These are phyloP conservation scores for Bacidia gigantensis DNA, from an alignment of 495 filamentous ascomycete genomes.

Conservation along the genomic window DNA sequence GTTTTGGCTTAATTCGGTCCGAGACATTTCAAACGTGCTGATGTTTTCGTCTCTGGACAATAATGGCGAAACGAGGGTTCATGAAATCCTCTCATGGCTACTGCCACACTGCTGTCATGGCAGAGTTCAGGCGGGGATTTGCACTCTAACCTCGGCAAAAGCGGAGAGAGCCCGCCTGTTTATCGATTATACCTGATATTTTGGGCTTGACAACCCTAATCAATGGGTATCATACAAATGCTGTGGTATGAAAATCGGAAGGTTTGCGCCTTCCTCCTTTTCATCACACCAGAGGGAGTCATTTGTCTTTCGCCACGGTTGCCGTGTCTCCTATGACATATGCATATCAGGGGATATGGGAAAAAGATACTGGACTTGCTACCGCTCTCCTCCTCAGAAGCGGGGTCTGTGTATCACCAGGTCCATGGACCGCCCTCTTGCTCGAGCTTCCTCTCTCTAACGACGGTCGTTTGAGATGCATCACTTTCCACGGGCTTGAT, in stretches of 20 bases:
- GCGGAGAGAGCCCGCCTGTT: background rate
- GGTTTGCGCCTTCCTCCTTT: too few species aligned
- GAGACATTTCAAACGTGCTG: conserved; percentile 11
- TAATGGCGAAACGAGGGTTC: too few species aligned
- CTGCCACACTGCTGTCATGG: too few species aligned
- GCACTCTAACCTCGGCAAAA: background rate
- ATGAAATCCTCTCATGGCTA: too few species aligned
- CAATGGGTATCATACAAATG: background rate
- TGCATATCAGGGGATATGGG: too few species aligned
- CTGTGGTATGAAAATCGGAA: background rate
- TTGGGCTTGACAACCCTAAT: too few species aligned
- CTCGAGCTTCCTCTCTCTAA: background rate
- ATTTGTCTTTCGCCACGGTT: too few species aligned
- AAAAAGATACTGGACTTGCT: too few species aligned
- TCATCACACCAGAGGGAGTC: too few species aligned
- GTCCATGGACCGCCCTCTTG: background rate
- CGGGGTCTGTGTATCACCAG: background rate
- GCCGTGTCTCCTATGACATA: too few species aligned
- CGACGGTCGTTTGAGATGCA: background rate
- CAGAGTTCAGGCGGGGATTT: background rate
- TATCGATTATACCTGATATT: too few species aligned
- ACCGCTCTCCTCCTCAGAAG: background rate
- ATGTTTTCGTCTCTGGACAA: background rate
- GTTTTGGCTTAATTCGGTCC: conserved; percentile 17
- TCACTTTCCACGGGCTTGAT: background rate